Base-by-base conservation (phyloP, 2,329 filamentous ascomycete species). In the Fusarium sacchari region DNA sequence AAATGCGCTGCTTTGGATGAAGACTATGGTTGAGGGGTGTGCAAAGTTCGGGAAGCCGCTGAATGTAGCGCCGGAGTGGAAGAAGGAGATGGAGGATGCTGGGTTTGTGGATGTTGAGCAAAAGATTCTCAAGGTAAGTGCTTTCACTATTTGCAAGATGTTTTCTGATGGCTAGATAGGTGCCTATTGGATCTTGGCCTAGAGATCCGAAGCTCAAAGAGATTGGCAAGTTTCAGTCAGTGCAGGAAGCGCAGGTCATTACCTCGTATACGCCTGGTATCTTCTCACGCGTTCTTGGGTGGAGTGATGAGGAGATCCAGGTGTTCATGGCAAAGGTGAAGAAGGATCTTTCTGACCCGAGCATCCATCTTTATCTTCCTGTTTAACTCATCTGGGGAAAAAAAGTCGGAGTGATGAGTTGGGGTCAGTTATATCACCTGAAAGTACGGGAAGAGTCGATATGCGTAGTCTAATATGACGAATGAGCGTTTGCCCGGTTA, bases 331-430 rank as follows among this genome's bases (percentile, higher is more conserved):
- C 66, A 15, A 74, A 71, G 50, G 66, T 71, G 13, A 75, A 76
- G 61, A 69, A 56, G 22, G 72, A 77, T 22, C 53, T 77, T 12
- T 53, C 57, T 12, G 58, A 75, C 18, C 69, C 75, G 5, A 22
- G 44, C 12, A 64, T 72, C 15, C 76, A 77, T 14, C 64, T 77
- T 2, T 77, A 77, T 49, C 64, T 73, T 7, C 73, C 76, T 0
- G 65, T 73, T 1, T 66, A 73, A 18, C 76, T 77, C 32, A 65
- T 77, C 20, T 77, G 75, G 73, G 76, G 76, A 5, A 72, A 39
- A 39, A 15, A 74, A 72, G 46, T 63, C 71, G 2, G 30, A 61
- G 5, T 50, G 3, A 49, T 10, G 1, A n/a, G 2, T 2, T 5
- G 4, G 46, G 11, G n/a, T 13, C 4, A 18, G 15, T n/a, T 3